These are phyloP conservation scores for Gracilaria domingensis DNA, from an alignment of 23 red algal genomes.

Conservation along the genomic window DNA sequence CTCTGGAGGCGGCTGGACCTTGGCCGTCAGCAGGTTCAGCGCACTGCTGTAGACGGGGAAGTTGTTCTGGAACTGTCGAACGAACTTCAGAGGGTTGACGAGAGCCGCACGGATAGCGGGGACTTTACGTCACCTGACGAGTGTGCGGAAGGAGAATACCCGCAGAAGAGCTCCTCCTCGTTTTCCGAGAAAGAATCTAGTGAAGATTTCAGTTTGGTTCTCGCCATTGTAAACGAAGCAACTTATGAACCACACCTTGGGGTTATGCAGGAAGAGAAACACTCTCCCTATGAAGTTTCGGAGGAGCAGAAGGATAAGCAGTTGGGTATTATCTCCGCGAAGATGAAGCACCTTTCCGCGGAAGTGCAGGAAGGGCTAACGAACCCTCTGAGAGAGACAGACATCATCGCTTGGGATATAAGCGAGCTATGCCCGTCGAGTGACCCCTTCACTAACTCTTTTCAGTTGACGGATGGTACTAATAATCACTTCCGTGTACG, in stretches of 20 bases:
- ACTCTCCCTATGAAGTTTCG: not conserved
- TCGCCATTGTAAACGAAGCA: not conserved
- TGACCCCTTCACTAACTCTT: not conserved
- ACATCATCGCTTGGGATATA: not conserved
- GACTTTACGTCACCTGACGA: constrained; percentile 2
- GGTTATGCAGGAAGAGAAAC: not conserved
- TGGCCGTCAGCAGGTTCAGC: not conserved
- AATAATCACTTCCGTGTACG: not conserved
- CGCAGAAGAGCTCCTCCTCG: not conserved
- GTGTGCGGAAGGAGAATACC: not conserved
- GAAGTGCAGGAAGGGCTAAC: not conserved
- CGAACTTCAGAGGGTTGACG: not conserved
- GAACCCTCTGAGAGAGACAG: not conserved
- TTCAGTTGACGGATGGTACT: not conserved
- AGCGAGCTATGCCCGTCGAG: not conserved
- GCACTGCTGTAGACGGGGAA: not conserved
- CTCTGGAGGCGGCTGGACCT: not conserved
- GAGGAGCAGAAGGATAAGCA: not conserved
- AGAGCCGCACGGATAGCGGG: not conserved
- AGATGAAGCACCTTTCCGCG: not conserved
- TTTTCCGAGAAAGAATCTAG: not conserved
- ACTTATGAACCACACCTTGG: not conserved
- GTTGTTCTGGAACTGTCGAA: not conserved
- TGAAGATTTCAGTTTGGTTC: not conserved
- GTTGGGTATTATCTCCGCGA: not conserved